Evolutionary conservation across 345 rosid genomes (phyloP).

Genomic region (Salix udensis): DNA sequence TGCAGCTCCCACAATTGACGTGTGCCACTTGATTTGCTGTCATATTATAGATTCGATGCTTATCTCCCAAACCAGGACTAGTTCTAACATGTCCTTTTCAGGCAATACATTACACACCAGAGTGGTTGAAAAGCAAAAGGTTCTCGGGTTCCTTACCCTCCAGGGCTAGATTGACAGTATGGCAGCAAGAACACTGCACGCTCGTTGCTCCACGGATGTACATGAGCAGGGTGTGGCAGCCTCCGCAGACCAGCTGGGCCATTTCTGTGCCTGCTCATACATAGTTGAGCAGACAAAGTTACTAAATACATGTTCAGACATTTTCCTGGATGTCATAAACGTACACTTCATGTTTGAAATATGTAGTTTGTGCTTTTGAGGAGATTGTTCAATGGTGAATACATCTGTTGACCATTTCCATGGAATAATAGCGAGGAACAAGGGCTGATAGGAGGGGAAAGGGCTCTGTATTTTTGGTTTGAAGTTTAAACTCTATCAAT

Average conservation of each 20-base stretch:
- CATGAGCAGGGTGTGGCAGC: constrained; percentile 93
- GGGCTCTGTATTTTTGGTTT: background rate
- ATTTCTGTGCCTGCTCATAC: constrained; percentile 78
- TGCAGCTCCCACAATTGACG: constrained; percentile 90
- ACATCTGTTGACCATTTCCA: background rate
- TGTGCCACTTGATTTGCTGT: constrained; percentile 96
- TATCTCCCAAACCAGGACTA: background rate
- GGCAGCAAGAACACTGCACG: constrained; percentile 96
- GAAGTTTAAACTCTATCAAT: background rate
- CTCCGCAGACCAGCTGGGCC: constrained; percentile 98
- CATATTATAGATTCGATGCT: constrained; percentile 2
- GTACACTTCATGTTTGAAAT: background rate
- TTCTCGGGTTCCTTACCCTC: constrained; percentile 47
- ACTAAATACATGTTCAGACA: background rate
- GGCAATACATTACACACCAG: background rate
- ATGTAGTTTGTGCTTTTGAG: background rate
- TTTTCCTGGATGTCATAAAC: background rate
- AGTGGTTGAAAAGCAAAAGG: background rate
- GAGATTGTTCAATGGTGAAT: background rate
- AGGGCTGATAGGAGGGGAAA: background rate
- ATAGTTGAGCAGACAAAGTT: background rate
- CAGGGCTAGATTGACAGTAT: constrained; percentile 84
- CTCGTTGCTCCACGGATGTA: constrained; percentile 98
- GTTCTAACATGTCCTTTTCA: background rate
- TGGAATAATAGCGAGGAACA: background rate